Evolutionary conservation across 2,329 filamentous ascomycete species (phyloP), one percentile per base, ranked within the genome.

Genomic region (Aspergillus cejpii): DNA sequence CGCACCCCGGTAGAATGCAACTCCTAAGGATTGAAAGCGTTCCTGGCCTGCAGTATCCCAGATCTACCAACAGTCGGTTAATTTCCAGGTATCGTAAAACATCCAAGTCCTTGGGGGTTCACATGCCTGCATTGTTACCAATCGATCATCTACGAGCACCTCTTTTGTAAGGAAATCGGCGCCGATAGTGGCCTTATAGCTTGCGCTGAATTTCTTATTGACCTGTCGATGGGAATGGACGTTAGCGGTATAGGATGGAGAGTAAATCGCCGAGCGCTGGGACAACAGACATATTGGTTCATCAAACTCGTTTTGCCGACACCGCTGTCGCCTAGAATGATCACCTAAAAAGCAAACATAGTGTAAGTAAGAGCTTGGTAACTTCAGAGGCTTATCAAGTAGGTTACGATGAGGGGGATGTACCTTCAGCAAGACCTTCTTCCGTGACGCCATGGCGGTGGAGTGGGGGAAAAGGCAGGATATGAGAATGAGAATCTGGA

Each of bases 121-220:
- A 59, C 66, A 41, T 77, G 87, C 86, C 84, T 97, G 92, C 89
- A 98, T 97, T 27, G 92, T 98, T 55, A 98, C 92, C 64, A 97
- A 81, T 65, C 91, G 81, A 72, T 97, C 92, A 71, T 97, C 92
- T 43, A 98, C 91, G 54, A 96, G 76, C 31, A 98, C 92, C 74
- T 98, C 92, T 69, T 95, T 94, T 45, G 92, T 98, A 50, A 98
- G 77, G 72, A 98, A 98, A 71, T 98, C 92, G 67, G 92, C 92
- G 57, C 92, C 92, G 67, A 98, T 98, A 37, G 92, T 98, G 48
- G 92, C 92, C 75, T 98, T 98, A 82, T 98, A 98, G 75, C 90
- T 96, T 57, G 90, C 91, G 68, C 90, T 96, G 77, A 98, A 98
- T 71, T 98, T 97, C 76, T 98, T 98, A 78, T 98, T 98, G 80